Evolutionary conservation across 2,329 filamentous ascomycete species (phyloP).

Genomic region (Cladophialophora yegresii): DNA sequence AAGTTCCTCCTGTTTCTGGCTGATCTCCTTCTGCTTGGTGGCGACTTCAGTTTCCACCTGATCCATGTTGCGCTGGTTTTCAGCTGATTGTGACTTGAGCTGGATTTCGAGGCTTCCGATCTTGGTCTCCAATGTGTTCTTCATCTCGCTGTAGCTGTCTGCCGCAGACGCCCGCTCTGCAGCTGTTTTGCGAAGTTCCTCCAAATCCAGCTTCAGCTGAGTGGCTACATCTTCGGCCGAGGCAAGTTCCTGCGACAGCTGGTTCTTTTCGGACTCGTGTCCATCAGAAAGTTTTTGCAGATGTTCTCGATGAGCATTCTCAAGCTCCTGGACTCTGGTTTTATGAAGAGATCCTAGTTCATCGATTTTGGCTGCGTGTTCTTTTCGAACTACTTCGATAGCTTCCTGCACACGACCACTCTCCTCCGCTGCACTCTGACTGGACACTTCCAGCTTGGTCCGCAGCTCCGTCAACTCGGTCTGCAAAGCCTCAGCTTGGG

Average conservation of each 20-base stretch:
- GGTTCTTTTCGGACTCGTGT: constrained; percentile 17
- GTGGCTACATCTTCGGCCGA: constrained; percentile 15
- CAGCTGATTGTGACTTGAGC: constrained; percentile 25
- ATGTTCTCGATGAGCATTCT: constrained; percentile 24
- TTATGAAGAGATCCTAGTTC: constrained; percentile 29
- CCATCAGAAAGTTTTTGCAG: constrained; percentile 46
- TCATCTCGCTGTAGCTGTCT: constrained; percentile 26
- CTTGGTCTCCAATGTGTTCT: constrained; percentile 30
- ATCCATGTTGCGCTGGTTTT: constrained; percentile 21
- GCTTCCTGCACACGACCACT: constrained; percentile 44
- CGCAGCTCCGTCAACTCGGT: constrained; percentile 41
- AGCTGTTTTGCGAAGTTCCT: constrained; percentile 16
- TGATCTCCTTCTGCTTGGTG: constrained; percentile 29
- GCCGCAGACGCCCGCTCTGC: constrained; percentile 21
- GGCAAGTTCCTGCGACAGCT: constrained; percentile 14
- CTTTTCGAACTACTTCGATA: constrained; percentile 39
- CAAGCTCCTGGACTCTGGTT: constrained; percentile 23
- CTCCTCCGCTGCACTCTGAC: constrained; percentile 46
- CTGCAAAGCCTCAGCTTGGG: constrained; percentile 29
- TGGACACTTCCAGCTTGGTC: constrained; percentile 43
- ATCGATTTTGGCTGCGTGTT: constrained; percentile 28
- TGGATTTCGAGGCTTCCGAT: constrained; percentile 21
- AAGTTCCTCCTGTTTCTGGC: constrained; percentile 27
- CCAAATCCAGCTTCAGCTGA: constrained; percentile 21
- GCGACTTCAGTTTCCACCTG: constrained; percentile 20